phyloP scores from a whole-genome alignment of 2,329 filamentous ascomycete species.

The Harringtonia lauricola region DNA sequence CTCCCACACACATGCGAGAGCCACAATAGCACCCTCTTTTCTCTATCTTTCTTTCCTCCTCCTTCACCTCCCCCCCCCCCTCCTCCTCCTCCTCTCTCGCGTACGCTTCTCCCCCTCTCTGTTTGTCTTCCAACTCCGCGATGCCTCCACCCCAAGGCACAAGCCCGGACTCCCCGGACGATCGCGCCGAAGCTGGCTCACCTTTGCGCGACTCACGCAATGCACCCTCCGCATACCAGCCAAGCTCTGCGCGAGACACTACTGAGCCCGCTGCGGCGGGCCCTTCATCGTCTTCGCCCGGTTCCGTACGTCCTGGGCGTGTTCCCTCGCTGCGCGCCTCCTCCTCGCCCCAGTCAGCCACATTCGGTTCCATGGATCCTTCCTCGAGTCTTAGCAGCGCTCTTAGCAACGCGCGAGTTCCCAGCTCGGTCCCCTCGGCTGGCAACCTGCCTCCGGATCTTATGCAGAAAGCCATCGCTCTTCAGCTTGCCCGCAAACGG shows the following conservation, averaged over 20 bases:
- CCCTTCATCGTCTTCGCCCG: neutral
- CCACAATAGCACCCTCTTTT: neutral
- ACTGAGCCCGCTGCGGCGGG: too few relatives aligned
- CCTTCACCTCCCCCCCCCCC: neutral
- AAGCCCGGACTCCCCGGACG: slow-evolving; percentile 35
- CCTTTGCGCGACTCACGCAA: neutral
- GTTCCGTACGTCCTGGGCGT: slow-evolving; percentile 25
- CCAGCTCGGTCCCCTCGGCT: slow-evolving; percentile 36
- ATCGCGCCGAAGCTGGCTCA: slow-evolving; percentile 19
- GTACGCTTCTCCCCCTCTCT: neutral
- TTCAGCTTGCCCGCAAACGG: slow-evolving; percentile 23
- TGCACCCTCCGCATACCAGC: slow-evolving; percentile 16
- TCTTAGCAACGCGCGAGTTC: slow-evolving; percentile 56
- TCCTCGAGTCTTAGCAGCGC: slow-evolving; percentile 79
- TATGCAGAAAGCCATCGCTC: slow-evolving; percentile 25
- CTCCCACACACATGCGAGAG: too few relatives aligned
- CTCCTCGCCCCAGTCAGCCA: slow-evolving; percentile 40
- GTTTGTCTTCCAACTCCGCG: neutral
- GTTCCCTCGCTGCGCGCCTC: slow-evolving; percentile 48
- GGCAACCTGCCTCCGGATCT: slow-evolving; percentile 27
- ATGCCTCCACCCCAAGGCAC: slow-evolving; percentile 22
- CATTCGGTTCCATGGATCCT: slow-evolving; percentile 49
- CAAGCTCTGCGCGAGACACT: too few relatives aligned
- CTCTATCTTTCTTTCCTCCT: neutral
- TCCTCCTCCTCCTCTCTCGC: neutral